These are phyloP conservation scores for Pulveroboletus sp. DNA, from an alignment of 768 basidiomycete species.

Conservation along the genomic window DNA sequence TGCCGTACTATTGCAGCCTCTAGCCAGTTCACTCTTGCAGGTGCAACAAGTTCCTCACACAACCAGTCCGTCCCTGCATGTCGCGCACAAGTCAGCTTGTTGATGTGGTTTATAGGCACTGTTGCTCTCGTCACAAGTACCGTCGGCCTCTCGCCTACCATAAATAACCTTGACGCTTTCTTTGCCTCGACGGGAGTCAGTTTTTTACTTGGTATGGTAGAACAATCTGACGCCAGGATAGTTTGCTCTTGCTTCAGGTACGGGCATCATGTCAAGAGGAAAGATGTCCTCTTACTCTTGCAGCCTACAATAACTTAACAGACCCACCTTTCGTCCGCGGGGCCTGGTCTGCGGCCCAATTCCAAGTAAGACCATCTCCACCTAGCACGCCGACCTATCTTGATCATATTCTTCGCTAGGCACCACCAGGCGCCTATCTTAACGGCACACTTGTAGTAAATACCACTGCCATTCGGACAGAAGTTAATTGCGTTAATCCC, in stretches of 20 bases:
- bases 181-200: conserved; percentile 58
- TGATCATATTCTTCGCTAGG: conserved; percentile 29
- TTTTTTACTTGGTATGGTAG: conserved; percentile 1
- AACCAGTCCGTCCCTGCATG: conserved; percentile 3
- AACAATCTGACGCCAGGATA: conserved; percentile 24
- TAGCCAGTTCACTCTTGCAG: conserved; percentile 43
- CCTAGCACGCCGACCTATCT: background rate
- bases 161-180: conserved; percentile 48
- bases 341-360: conserved; percentile 55
- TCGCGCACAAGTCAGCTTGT: conserved; percentile 6
- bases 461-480: conserved; percentile 47
- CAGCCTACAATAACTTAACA: conserved; percentile 37
- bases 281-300: background rate
- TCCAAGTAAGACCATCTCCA: conserved; percentile 37
- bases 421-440: conserved; percentile 39
- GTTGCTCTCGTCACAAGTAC: conserved; percentile 40
- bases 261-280: background rate
- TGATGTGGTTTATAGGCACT: conserved; percentile 27
- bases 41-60: conserved; percentile 19
- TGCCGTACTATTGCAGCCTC: conserved; percentile 53
- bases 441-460: conserved; percentile 54
- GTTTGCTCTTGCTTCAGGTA: conserved; percentile 31
- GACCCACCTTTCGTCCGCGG: conserved; percentile 58
- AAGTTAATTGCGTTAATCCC: conserved; percentile 46
- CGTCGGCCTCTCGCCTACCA: conserved; percentile 45